Evolutionary conservation across 1,139 yeast genomes (phyloP), one percentile per base, ranked within the genome.

Genomic region (Taphrina populina): DNA sequence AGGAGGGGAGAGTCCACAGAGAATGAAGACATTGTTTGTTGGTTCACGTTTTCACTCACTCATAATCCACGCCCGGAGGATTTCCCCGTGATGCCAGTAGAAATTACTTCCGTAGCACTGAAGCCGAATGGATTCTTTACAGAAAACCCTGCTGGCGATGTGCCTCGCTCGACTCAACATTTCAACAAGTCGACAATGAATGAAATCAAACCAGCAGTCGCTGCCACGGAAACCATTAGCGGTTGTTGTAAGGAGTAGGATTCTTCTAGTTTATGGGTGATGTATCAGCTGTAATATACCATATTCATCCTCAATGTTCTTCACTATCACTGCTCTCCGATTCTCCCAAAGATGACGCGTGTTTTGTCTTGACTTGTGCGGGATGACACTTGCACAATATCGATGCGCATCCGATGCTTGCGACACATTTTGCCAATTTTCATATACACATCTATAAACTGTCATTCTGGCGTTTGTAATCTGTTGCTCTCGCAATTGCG

Each of bases 51-150:
- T 67, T 94, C 92, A 66, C 79, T 84, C 62, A 82, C 92, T 41
- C 94, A 84, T 67, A 82, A 83, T 79, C 94, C 94, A 60, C 82
- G 90, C 10, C 92, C 94, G 60, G 94, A 84, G 73, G 94, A 84
- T 71, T 84, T 84, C 83, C 92, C 92, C 60, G 80, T 84, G 63
- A 84, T 84, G 94, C 52, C 52, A 2, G 40, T 33, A n/a, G 52
- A 45, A 32, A 45, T 35, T 20, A 26, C 36, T 2, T 4, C 43
- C 4, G 52, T 45, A 8, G 43, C 43, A n/a, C 36, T 45, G 19
- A 45, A 45, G 15, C 52, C 52, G 13, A 45, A 34, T 17, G 52
- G 52, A 13, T 45, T 45, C 43, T 45, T 45, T 17, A 32, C 34
- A n/a, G 33, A 35, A 30, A 45, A 45, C 24, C 52, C 52, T 13